Percentiles rank a stretch among this genome's conserved stretches.
These are phyloP conservation scores for Parastagonospora avenae DNA, from an alignment of 2,329 filamentous ascomycete species.

Conservation along the genomic window DNA sequence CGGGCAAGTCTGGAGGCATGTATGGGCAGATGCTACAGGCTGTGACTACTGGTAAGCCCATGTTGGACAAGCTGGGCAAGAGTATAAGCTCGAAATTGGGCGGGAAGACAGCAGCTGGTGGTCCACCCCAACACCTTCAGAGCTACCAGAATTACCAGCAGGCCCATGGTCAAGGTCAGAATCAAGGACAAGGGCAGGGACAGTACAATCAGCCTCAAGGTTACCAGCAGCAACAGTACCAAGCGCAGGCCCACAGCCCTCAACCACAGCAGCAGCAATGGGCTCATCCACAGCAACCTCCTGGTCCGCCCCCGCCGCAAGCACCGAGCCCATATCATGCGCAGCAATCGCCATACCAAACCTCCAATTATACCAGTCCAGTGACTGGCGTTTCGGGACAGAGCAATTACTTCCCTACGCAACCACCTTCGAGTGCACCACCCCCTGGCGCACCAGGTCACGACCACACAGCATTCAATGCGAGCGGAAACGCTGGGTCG, in stretches of 20 bases:
- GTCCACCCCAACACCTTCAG: constrained; percentile 35
- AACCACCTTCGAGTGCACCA: constrained; percentile 19
- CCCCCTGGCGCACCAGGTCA: constrained; percentile 1
- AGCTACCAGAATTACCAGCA: constrained; percentile 41
- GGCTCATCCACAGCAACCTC: constrained; percentile 1
- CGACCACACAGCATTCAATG: constrained; percentile 1
- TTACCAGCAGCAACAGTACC: constrained; percentile 21
- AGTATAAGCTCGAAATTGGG: constrained; percentile 42
- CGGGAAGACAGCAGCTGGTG: constrained; percentile 26
- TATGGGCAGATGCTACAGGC: constrained; percentile 43
- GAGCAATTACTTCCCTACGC: constrained; percentile 34
- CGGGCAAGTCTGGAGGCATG: constrained; percentile 23
- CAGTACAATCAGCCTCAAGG: constrained; percentile 24
- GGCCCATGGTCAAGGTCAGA: constrained; percentile 23
- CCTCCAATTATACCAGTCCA: constrained; percentile 26
- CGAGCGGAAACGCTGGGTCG: constrained; percentile 1
- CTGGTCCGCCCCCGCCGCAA: constrained; percentile 14
- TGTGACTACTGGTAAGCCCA: constrained; percentile 42
- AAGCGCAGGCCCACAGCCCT: constrained; percentile 9
- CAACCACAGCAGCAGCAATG: constrained; percentile 19
- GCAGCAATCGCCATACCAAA: constrained; percentile 34
- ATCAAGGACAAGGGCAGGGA: background rate
- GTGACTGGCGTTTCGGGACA: constrained; percentile 26
- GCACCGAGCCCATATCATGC: constrained; percentile 22
- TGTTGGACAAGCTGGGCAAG: constrained; percentile 44